phyloP scores from a whole-genome alignment of 108 stramenopile species.

The Bacterosira constricta region DNA sequence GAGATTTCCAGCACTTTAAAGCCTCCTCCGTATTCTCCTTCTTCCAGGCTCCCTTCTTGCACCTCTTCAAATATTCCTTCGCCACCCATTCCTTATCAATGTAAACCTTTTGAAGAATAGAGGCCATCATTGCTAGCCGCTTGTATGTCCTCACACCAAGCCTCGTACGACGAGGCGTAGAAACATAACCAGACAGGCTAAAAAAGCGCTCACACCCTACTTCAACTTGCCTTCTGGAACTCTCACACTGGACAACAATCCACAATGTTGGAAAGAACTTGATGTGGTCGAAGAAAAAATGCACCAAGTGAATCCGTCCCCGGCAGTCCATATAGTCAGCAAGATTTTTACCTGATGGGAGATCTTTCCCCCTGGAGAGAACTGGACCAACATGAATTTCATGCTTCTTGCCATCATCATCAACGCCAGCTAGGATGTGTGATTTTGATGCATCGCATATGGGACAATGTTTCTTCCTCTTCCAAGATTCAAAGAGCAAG shows the following conservation, averaged over 20 bases:
- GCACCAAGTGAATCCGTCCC: too few relatives aligned
- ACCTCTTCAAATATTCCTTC: conserved; percentile 4
- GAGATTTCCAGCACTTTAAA: conserved; percentile 19
- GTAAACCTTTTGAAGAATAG: conserved; percentile 4
- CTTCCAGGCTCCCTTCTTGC: conserved; percentile 1
- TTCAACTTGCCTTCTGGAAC: conserved; percentile 1
- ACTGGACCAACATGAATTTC: too few relatives aligned
- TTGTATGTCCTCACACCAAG: conserved; percentile 8
- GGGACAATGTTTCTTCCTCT: too few relatives aligned
- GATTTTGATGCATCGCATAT: too few relatives aligned
- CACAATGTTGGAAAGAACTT: background rate
- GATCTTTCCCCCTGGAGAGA: too few relatives aligned
- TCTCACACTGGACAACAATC: conserved; percentile 4
- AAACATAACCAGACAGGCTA: conserved; percentile 2
- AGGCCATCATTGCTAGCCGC: conserved; percentile 5
- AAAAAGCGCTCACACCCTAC: conserved; percentile 19
- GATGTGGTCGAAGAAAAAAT: too few relatives aligned
- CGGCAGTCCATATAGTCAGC: too few relatives aligned
- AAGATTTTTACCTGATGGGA: too few relatives aligned
- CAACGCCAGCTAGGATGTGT: too few relatives aligned
- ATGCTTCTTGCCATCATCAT: too few relatives aligned
- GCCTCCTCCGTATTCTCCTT: conserved; percentile 16
- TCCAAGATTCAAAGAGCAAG: too few relatives aligned
- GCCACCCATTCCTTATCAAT: conserved; percentile 5
- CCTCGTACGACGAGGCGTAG: background rate